These are phyloP conservation scores for Aspergillus incahuasiensis DNA, from an alignment of 495 filamentous ascomycete species.

Conservation along the genomic window DNA sequence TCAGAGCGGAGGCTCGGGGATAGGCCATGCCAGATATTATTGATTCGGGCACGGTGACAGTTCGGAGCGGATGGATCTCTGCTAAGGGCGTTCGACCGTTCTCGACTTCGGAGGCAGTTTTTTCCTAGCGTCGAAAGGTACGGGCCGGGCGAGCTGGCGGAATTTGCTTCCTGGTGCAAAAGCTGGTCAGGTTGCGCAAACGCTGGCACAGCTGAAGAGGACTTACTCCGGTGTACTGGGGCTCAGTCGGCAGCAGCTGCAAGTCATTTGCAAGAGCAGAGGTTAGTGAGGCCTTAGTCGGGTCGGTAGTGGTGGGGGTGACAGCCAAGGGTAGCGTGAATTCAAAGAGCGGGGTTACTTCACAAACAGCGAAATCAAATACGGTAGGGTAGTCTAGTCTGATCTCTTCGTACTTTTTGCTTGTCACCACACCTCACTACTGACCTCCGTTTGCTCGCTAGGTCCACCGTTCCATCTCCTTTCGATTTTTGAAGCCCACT, in stretches of 20 bases:
- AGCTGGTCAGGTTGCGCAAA: not conserved
- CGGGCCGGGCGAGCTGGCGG: not conserved
- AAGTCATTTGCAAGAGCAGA: not conserved
- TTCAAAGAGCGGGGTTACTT: slow-evolving; percentile 1
- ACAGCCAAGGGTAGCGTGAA: not conserved
- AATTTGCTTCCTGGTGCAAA: not conserved
- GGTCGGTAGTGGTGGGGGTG: not conserved
- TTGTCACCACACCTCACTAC: not conserved
- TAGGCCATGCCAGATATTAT: not conserved
- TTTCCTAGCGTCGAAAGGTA: not conserved
- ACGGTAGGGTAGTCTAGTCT: no score
- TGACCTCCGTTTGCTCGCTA: not conserved
- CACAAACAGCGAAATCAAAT: not conserved
- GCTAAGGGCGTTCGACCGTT: not conserved
- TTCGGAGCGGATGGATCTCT: not conserved
- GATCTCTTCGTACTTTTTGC: not conserved
- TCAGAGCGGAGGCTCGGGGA: not conserved
- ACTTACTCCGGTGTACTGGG: not conserved
- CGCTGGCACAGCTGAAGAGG: not conserved
- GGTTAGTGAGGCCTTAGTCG: not conserved
- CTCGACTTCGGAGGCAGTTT: not conserved
- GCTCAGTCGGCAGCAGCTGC: not conserved
- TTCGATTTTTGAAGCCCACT: not conserved
- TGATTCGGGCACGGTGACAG: not conserved
- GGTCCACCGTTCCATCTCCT: not conserved